Evolutionary conservation across 306 rosid genomes (phyloP).

Genomic region (Phaseolus lunatus): DNA sequence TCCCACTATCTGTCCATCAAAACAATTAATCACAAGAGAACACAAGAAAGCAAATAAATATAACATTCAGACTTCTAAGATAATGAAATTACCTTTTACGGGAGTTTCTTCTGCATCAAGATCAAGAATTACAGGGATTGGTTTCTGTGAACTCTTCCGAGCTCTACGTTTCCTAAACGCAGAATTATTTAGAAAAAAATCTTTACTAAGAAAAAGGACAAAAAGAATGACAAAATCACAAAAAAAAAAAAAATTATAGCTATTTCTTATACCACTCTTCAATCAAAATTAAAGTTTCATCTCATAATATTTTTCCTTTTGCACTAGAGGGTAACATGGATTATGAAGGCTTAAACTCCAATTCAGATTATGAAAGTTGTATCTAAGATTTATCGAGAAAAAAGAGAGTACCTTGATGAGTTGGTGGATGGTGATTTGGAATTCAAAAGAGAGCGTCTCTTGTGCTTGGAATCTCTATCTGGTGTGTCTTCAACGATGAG

Average conservation of each 20-base stretch:
- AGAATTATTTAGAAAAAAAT: neutral
- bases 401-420: slow-evolving; percentile 64
- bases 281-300: neutral
- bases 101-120: slow-evolving; percentile 72
- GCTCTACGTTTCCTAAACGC: slow-evolving; percentile 74
- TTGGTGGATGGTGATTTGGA: slow-evolving; percentile 69
- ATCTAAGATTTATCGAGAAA: neutral
- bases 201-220: neutral
- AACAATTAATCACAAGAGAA: neutral
- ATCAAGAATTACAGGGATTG: slow-evolving; percentile 68
- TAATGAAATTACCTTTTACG: slow-evolving; percentile 54
- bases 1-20: slow-evolving; percentile 52
- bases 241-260: neutral
- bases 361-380: neutral
- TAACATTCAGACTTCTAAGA: neutral
- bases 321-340: neutral
- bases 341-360: neutral
- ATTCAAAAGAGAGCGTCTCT: slow-evolving; percentile 55
- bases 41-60: neutral
- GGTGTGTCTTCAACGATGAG: slow-evolving; percentile 90
- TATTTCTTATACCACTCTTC: neutral
- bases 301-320: too few relatives aligned
- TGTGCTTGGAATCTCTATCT: slow-evolving; percentile 61
- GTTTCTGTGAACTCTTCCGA: slow-evolving; percentile 58
- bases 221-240: too few relatives aligned